Evolutionary conservation across 139 green algal genomes (phyloP).

Genomic region (Coelastrella sp.): DNA sequence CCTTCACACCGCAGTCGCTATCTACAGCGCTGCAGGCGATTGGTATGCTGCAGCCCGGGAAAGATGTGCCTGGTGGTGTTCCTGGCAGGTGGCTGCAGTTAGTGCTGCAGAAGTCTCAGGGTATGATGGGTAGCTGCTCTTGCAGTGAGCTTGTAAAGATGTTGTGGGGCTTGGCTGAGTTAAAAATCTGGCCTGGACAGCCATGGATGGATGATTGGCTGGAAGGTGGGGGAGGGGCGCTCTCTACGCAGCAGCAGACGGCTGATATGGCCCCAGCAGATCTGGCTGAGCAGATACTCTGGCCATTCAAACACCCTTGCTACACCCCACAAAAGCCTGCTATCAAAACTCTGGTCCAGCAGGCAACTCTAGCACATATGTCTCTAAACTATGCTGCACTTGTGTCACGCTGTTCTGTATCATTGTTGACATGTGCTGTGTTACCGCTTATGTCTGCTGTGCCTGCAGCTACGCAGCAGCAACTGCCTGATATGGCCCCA

Average conservation of each 20-base stretch:
- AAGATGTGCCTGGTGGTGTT: constrained; percentile 20
- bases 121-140: constrained; percentile 4
- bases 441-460: not conserved
- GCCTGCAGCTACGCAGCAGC: not conserved
- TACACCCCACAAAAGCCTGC: too few relatives aligned
- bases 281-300: not conserved
- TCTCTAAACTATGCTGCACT: too few relatives aligned
- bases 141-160: constrained; percentile 22
- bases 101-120: not conserved
- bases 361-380: too few relatives aligned
- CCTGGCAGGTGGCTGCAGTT: constrained; percentile 28
- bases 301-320: too few relatives aligned
- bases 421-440: not conserved
- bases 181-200: constrained; percentile 37
- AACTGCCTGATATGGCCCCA: not conserved
- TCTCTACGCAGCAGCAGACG: too few relatives aligned
- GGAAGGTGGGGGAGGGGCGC: constrained; percentile 16
- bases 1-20: constrained; percentile 23
- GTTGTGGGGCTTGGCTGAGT: constrained; percentile 47
- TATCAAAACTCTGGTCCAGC: too few relatives aligned
- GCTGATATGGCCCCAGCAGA: too few relatives aligned
- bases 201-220: constrained; percentile 47
- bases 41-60: constrained; percentile 26
- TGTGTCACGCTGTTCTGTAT: not conserved
- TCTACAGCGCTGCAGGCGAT: constrained; percentile 32